Conservation (phyloP, 2,329 filamentous ascomycete genomes). For the Coleophoma crateriformis region DNA sequence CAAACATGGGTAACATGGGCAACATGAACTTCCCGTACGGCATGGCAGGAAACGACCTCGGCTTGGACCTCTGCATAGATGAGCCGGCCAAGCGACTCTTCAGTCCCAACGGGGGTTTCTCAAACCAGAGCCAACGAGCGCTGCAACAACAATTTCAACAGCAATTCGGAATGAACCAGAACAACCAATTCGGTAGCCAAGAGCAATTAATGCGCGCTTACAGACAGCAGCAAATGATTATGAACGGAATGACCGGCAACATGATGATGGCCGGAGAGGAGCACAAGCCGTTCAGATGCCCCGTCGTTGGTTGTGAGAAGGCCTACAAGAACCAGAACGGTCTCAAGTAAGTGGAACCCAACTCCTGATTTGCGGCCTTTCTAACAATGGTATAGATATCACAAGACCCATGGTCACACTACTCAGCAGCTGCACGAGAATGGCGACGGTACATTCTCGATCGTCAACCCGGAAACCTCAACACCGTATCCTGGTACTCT, state of each 20-base stretch:
- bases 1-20: conserved; percentile 37
- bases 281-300: conserved; percentile 95
- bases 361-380: not conserved
- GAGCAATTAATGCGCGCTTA: conserved; percentile 61
- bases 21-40: conserved; percentile 30
- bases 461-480: conserved; percentile 93
- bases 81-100: conserved; percentile 93
- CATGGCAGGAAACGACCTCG: conserved; percentile 38
- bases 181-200: conserved; percentile 45
- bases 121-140: conserved; percentile 46
- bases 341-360: conserved; percentile 64
- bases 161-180: conserved; percentile 69
- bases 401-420: conserved; percentile 84
- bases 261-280: conserved; percentile 70
- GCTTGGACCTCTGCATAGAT: conserved; percentile 67
- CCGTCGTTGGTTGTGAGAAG: conserved; percentile 97
- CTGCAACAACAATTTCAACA: conserved; percentile 59
- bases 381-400: conserved; percentile 42
- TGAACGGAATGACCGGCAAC: conserved; percentile 21
- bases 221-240: conserved; percentile 50
- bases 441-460: conserved; percentile 93
- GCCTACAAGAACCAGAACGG: conserved; percentile 99
- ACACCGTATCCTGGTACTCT: conserved; percentile 91
- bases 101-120: conserved; percentile 72
- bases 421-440: conserved; percentile 97